Base-by-base conservation (phyloP, 495 filamentous ascomycete species). In the Hypomontagnella monticulosa region DNA sequence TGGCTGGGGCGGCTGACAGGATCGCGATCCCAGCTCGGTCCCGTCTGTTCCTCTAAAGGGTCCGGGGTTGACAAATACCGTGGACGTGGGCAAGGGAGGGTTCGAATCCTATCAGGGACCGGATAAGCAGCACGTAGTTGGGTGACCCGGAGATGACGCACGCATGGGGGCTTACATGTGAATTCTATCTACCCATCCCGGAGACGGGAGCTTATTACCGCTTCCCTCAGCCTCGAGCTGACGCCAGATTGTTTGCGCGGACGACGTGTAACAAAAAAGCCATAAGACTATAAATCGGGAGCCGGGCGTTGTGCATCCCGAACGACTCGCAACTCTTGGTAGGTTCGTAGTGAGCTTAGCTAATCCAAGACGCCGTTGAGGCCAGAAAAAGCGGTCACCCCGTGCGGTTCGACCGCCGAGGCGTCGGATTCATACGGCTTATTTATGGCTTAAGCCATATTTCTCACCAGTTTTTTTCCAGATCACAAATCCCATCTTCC, bases 1-100 rank as follows among this genome's bases (percentile, higher is more conserved):
- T 48, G 18, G 48, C 14, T 42, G 19, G 23, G 50, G 58, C 46
- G 36, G 64, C 58, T 68, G 54, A 44, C 36, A 59, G 65, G 65
- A 68, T 63, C 42, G 19, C 12, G 10, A 68, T 51, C 65, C 65
- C 15, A 30, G 41, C 18, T 32, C 34, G 38, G 19, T 19, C 36
- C 36, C 36, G 50, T 38, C 47, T 4, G 16, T 27, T 27, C 23
- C 6, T 27, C 2, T 27, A 27, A 27, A 27, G 6, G 23, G 23
- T 6, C 23, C 23, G 23, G 23, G 23, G 23, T 27, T 27, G 23
- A 27, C 23, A 27, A 27, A 27, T 27, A 27, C 23, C 23, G 23
- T 6, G 23, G 6, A 6, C 2, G 2, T 6, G 6, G 23, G 6
- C 23, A 27, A 27, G 23, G 23, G 23, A 27, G 23, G 23, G 23